Evolutionary conservation across 257 asterid species (phyloP).

Genomic region (Solanum medicagineum): DNA sequence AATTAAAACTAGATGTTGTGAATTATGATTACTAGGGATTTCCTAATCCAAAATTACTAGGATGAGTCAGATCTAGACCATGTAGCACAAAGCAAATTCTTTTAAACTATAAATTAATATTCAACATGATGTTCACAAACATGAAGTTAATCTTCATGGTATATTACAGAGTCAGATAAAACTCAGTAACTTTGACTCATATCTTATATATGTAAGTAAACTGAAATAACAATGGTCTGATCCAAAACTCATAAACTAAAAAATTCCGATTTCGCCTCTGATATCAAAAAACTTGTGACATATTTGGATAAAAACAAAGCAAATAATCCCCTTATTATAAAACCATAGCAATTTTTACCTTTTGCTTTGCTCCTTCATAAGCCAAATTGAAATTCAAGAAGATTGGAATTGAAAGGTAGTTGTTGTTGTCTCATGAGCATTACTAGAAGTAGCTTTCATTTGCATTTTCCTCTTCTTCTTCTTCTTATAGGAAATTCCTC

Average conservation of each 20-base stretch:
- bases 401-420: neutral
- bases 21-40: neutral
- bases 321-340: neutral
- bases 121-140: neutral
- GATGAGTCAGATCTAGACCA: neutral
- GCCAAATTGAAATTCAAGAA: neutral
- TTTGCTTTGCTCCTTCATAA: neutral
- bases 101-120: neutral
- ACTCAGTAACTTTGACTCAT: neutral
- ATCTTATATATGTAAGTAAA: neutral
- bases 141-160: neutral
- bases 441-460: neutral
- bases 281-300: neutral
- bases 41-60: neutral
- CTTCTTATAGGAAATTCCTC: constrained; percentile 4
- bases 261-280: neutral
- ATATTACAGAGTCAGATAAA: neutral
- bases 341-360: neutral
- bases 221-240: neutral
- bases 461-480: neutral
- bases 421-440: neutral
- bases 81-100: neutral
- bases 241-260: neutral
- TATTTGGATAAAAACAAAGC: neutral
- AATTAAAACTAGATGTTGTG: neutral